Evolutionary conservation across 148 eudicot species (phyloP), one percentile per base, ranked within the genome.

Genomic region (Silene conica): DNA sequence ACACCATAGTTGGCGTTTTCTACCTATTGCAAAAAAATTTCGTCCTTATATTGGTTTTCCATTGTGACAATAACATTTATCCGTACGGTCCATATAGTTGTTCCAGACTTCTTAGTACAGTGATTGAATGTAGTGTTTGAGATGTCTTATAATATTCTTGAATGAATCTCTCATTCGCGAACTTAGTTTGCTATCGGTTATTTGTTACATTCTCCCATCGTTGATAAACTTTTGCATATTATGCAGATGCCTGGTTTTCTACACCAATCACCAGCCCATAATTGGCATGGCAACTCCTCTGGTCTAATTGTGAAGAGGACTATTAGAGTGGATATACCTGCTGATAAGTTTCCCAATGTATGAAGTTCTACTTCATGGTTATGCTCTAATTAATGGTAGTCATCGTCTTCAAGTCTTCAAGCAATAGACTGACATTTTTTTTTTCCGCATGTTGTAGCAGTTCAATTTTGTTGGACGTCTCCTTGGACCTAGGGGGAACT

Each of bases 401-500:
- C 14, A 1, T 67, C 23, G 62, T 73, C 55, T 69, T 69, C 63
- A 50, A 65, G 62, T 73, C 55, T 69, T 69, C 63, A 50, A 65
- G 64, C 41, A 57, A 48, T 59, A 64, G 72, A 43, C 75, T 50
- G 76, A 75, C 76, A 71, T 75, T 77, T 13, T 70, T 13, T 70
- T 10, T n/a, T 74, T 69, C 26, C 41, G 73, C n/a, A 22, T 76
- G 66, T 12, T 72, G 70, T 78, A 86, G 82, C 96, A 96, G 99
- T 96, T 55, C 76, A 96, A 96, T 79, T 96, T 96, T 89, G 99
- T 96, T 67, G 99, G 99, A 23, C 97, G 99, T 19, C 96, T 96
- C 59, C 96, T 96, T 76, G 99, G 99, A 45, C 99, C 99, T 7
- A 89, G 99, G 79, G 99, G 99, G 54, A 92, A 96, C 88, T 96